Evolutionary conservation across 257 asterid species (phyloP), one percentile per base, ranked within the genome.

Genomic region (Ophiorrhiza pumila): DNA sequence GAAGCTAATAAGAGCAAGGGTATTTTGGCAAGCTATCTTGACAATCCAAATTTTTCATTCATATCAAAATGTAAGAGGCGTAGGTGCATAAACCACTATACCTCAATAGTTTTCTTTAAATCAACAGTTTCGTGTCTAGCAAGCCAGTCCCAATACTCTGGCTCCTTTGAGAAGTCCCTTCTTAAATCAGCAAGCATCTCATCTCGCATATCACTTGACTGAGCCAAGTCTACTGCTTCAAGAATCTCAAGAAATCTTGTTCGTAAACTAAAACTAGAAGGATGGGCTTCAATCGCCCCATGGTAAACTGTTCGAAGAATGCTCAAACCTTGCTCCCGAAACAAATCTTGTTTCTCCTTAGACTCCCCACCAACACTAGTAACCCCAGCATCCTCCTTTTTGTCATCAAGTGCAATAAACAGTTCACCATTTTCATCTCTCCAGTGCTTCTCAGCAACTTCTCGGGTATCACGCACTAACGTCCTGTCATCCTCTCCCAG

Each of bases 101-200:
- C 99, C 97, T 86, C 85, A 79, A 89, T 77, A 31, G 94, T 87
- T 79, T 80, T 83, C 72, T 82, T 80, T 25, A 91, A 74, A 65
- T 74, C 85, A 35, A 73, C 71, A 76, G 73, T 70, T 83, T 84
- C 90, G 71, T 43, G 78, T 78, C 95, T 86, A 22, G 98, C 98
- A 59, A 90, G 87, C 99, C 99, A 94, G 76, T 94, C 95, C 97
- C 98, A 94, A 80, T 90, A 94, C 35, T 41, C 45, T 18, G 97
- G 93, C 29, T 86, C 85, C 78, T 77, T 76, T 0, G 88, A 79
- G 68, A 91, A 94, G 72, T 90, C 92, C 75, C 78, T 78, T 83
- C 80, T 85, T 90, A 94, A 72, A 83, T 87, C 95, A 73, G 78
- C 73, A 35, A 86, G 88, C 77, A 94, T 88, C 74, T 74, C 83